Evolutionary conservation across 2,329 filamentous ascomycete genomes (phyloP).

Genomic region (Aspergillus texensis): DNA sequence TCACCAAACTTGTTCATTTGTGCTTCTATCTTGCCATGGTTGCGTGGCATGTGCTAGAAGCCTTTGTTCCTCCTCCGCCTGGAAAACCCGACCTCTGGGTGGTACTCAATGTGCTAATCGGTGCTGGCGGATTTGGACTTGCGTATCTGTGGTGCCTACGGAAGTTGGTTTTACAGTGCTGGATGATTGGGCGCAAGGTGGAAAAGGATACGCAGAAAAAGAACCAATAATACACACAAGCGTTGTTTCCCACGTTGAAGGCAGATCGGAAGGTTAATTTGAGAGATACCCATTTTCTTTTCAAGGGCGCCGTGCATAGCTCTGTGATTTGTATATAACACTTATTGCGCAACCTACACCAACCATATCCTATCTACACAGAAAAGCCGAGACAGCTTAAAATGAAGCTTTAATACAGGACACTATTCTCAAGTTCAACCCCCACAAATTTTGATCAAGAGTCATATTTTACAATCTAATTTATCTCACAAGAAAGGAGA

Average conservation of each 20-base stretch:
- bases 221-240: slow-evolving; percentile 29
- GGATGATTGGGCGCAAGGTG: slow-evolving; percentile 27
- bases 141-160: slow-evolving; percentile 92
- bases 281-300: slow-evolving; percentile 13
- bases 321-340: neutral
- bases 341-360: neutral
- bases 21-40: slow-evolving; percentile 77
- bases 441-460: neutral
- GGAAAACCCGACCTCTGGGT: slow-evolving; percentile 93
- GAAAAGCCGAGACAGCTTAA: neutral
- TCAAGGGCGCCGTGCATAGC: neutral
- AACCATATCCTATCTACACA: neutral
- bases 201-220: slow-evolving; percentile 36
- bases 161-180: slow-evolving; percentile 52
- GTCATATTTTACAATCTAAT: slow-evolving; percentile 11
- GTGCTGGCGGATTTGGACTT: slow-evolving; percentile 79
- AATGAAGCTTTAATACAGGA: neutral
- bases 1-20: slow-evolving; percentile 72
- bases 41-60: slow-evolving; percentile 78
- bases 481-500: slow-evolving; percentile 14
- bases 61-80: slow-evolving; percentile 66
- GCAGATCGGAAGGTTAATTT: slow-evolving; percentile 13
- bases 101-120: slow-evolving; percentile 84
- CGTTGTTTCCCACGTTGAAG: slow-evolving; percentile 1
- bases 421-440: neutral